Percentiles rank a stretch among this genome's conserved stretches.
These are phyloP conservation scores for Diplodia intermedia DNA, from an alignment of 2,329 filamentous ascomycete genomes.

Conservation along the genomic window DNA sequence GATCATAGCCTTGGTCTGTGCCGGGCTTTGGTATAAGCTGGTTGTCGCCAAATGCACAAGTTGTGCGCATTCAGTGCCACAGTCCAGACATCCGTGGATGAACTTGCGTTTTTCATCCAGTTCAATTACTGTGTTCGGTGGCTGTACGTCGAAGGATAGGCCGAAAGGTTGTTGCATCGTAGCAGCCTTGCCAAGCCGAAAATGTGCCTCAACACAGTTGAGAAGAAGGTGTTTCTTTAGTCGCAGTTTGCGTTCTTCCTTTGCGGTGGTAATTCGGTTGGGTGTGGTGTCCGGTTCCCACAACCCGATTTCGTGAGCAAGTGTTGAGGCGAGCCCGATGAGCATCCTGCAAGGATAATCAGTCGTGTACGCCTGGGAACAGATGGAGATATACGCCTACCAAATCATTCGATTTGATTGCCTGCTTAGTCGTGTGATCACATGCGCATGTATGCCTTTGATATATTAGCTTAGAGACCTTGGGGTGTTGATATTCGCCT, in stretches of 20 bases:
- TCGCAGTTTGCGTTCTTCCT: conserved; percentile 12
- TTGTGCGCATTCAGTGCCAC: not conserved
- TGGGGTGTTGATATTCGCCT: not conserved
- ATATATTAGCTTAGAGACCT: not conserved
- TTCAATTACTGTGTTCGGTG: not conserved
- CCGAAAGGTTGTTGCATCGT: conserved; percentile 22
- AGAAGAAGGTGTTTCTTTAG: conserved; percentile 18
- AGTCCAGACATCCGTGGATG: conserved; percentile 7
- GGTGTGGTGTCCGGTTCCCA: conserved; percentile 13
- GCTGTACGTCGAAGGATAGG: conserved; percentile 20
- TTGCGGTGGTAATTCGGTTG: not conserved
- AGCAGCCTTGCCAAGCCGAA: conserved; percentile 5
- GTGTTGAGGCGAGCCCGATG: conserved; percentile 4
- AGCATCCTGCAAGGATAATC: conserved; percentile 12
- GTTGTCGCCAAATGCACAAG: conserved; percentile 16
- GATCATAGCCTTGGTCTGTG: conserved; percentile 24
- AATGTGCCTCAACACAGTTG: conserved; percentile 10
- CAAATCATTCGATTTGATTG: conserved; percentile 28
- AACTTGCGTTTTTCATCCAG: conserved; percentile 1
- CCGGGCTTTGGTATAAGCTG: conserved; percentile 4
- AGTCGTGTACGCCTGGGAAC: not conserved
- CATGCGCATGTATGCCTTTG: conserved; percentile 15
- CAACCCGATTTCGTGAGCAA: conserved; percentile 24
- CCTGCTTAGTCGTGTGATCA: conserved; percentile 1
- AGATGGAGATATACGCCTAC: not conserved